Conservation (phyloP, 768 basidiomycete genomes). For the Podaxis rugospora region DNA sequence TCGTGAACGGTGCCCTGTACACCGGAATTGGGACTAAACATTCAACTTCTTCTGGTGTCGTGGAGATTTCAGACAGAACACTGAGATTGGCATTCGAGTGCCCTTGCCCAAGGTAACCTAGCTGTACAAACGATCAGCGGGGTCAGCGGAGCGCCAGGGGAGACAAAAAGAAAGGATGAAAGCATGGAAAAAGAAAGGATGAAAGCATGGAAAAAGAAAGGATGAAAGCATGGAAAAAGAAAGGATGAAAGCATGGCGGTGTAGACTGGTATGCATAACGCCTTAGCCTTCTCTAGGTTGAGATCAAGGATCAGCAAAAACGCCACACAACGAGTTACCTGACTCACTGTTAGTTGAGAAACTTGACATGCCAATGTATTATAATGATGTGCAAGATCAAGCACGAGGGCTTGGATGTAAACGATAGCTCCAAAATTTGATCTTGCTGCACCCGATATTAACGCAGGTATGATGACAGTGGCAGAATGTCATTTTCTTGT, state of each 20-base stretch:
- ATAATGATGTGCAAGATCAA: conserved; percentile 67
- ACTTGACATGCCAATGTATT: conserved; percentile 95
- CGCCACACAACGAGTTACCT: neutral
- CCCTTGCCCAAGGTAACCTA: conserved; percentile 76
- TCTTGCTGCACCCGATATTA: conserved; percentile 67
- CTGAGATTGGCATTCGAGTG: conserved; percentile 73
- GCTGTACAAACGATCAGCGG: conserved; percentile 30
- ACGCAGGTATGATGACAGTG: conserved; percentile 69
- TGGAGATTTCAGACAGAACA: conserved; percentile 79
- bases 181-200: conserved; percentile 42
- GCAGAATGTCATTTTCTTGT: conserved; percentile 81
- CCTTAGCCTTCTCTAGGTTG: conserved; percentile 82
- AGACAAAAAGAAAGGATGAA: conserved; percentile 29
- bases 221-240: conserved; percentile 49
- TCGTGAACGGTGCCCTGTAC: conserved; percentile 94
- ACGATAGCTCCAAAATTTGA: neutral
- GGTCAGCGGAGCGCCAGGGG: neutral
- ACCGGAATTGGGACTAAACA: conserved; percentile 95
- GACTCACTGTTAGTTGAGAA: conserved; percentile 77
- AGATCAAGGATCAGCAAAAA: conserved; percentile 50
- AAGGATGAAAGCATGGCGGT: conserved; percentile 64
- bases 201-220: conserved; percentile 42
- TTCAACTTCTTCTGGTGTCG: conserved; percentile 80
- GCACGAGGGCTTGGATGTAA: conserved; percentile 8
- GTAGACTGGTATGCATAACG: conserved; percentile 77